These are phyloP conservation scores for Phenoliferia sp. DNA, from an alignment of 1,284 basidiomycete genomes.

Conservation along the genomic window DNA sequence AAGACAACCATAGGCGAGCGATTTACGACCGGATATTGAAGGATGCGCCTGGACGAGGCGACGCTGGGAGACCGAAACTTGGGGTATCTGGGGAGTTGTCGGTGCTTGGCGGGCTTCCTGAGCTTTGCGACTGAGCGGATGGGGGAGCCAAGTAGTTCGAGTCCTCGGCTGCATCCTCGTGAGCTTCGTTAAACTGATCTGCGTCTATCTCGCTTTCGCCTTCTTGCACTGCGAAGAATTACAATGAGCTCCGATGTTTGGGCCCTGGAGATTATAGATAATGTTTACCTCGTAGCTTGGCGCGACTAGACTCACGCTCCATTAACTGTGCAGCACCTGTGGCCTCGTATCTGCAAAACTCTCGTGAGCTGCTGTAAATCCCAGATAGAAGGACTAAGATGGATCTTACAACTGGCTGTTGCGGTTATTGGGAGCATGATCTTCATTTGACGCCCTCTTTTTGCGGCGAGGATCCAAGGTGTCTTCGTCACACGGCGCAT, in stretches of 20 bases:
- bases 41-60: not conserved
- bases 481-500: slow-evolving; percentile 2
- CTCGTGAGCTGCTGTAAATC: not conserved
- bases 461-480: not conserved
- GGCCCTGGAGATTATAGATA: not conserved
- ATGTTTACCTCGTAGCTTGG: not conserved
- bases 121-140: not conserved
- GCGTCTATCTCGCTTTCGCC: not conserved
- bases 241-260: not conserved
- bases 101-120: not conserved
- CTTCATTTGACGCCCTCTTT: not conserved
- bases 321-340: not conserved
- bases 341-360: not conserved
- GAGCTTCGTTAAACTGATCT: not conserved
- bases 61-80: not conserved
- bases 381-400: not conserved
- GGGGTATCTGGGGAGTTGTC: not conserved
- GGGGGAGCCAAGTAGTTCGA: not conserved
- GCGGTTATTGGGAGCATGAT: slow-evolving; percentile 1
- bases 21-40: not conserved
- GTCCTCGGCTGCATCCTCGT: not conserved
- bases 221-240: not conserved
- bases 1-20: not conserved
- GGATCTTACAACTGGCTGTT: not conserved
- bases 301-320: not conserved